Conservation (phyloP, 1,139 yeast genomes). For the Yamadazyma spencermartinsiae region DNA sequence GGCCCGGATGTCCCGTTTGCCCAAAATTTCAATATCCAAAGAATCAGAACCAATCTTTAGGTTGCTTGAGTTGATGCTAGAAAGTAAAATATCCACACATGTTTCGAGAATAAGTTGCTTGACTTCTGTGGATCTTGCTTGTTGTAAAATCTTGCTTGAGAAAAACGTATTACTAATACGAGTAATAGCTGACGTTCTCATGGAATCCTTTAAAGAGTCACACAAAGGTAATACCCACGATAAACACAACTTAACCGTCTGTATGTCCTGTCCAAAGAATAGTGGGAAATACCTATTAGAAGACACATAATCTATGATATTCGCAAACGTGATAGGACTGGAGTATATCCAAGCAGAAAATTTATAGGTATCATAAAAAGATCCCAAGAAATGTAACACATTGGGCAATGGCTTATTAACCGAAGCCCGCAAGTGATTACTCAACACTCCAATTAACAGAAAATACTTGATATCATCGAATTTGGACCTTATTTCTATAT, state of each 20-base stretch:
- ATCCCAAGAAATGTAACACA: constrained; percentile 47
- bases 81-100: neutral
- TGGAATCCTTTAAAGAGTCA: constrained; percentile 10
- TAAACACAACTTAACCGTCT: constrained; percentile 2
- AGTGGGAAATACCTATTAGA: constrained; percentile 34
- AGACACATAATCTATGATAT: constrained; percentile 55
- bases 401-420: constrained; percentile 56
- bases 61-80: constrained; percentile 1
- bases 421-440: constrained; percentile 51
- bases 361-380: constrained; percentile 41
- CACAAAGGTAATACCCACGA: constrained; percentile 12
- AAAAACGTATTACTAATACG: constrained; percentile 9
- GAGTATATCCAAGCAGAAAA: constrained; percentile 51
- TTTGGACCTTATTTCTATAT: constrained; percentile 43
- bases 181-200: constrained; percentile 7
- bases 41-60: constrained; percentile 2
- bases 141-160: neutral
- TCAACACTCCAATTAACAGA: constrained; percentile 47
- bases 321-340: constrained; percentile 51
- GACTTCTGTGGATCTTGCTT: neutral
- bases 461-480: constrained; percentile 39
- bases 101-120: neutral
- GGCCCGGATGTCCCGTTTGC: constrained; percentile 36
- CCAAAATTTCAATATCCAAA: constrained; percentile 18
- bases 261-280: constrained; percentile 5